These are phyloP conservation scores for Melampsora abietis-canadensis DNA, from an alignment of 1,284 basidiomycete species.

Conservation along the genomic window DNA sequence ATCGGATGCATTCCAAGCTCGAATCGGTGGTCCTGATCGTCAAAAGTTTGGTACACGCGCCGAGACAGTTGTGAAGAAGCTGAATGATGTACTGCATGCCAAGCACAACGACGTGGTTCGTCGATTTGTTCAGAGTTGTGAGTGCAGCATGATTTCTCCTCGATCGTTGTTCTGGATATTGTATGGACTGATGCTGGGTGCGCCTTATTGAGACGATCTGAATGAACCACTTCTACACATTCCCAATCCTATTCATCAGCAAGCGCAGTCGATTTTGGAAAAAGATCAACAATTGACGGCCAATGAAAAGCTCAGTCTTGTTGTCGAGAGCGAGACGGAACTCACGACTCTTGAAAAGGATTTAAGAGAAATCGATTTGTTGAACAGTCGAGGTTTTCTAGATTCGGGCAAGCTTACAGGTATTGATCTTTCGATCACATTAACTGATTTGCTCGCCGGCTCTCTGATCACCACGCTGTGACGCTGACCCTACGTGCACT, in stretches of 20 bases:
- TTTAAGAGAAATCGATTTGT: slow-evolving; percentile 47
- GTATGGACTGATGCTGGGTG: neutral
- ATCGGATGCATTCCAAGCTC: slow-evolving; percentile 32
- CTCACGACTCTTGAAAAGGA: slow-evolving; percentile 48
- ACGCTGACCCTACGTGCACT: slow-evolving; percentile 6
- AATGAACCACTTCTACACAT: slow-evolving; percentile 49
- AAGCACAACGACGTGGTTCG: slow-evolving; percentile 47
- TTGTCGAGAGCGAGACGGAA: slow-evolving; percentile 50
- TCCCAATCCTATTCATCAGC: slow-evolving; percentile 23
- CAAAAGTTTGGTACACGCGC: neutral
- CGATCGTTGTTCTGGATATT: no score
- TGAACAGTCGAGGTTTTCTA: slow-evolving; percentile 47
- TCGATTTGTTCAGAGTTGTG: slow-evolving; percentile 49
- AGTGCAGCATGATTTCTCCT: slow-evolving; percentile 1
- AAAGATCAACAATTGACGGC: slow-evolving; percentile 37
- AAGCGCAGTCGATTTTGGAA: slow-evolving; percentile 11
- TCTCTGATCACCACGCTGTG: neutral
- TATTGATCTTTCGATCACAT: slow-evolving; percentile 16
- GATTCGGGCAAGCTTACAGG: slow-evolving; percentile 48
- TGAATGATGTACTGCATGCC: slow-evolving; percentile 44
- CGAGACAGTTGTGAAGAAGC: slow-evolving; percentile 6
- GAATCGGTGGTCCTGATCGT: slow-evolving; percentile 7
- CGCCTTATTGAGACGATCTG: slow-evolving; percentile 46
- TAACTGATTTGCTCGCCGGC: neutral
- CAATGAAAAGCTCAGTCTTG: slow-evolving; percentile 47